Evolutionary conservation across 257 asterid species (phyloP).

Genomic region (Scutellaria galericulata): DNA sequence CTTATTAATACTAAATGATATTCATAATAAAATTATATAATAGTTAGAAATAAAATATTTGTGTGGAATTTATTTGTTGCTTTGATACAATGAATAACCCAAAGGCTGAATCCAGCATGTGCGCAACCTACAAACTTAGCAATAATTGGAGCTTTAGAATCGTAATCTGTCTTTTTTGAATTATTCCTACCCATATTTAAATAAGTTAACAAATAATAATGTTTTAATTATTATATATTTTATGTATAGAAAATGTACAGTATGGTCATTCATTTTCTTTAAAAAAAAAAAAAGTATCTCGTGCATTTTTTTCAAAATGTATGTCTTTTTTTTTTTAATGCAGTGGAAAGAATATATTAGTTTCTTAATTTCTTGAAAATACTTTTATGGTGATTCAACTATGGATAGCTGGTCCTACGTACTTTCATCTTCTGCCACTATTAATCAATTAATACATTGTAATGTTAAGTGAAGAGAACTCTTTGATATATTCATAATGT

Average conservation of each 20-base stretch:
- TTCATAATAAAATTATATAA: not conserved
- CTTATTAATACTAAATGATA: constrained; percentile 11
- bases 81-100: constrained; percentile 39
- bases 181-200: not conserved
- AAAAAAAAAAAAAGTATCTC: no score
- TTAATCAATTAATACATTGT: no score
- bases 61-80: not conserved
- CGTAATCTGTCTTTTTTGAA: not conserved
- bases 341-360: no score
- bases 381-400: no score
- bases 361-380: no score
- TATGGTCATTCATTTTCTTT: no score
- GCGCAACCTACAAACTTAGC: constrained; percentile 21
- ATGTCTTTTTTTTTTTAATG: no score
- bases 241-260: not conserved
- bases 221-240: not conserved
- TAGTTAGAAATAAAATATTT: constrained; percentile 7
- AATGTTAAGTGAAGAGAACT: no score
- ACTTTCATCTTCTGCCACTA: no score
- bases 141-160: constrained; percentile 25
- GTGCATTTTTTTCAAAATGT: no score
- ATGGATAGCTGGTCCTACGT: no score
- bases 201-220: not conserved
- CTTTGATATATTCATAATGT: no score
- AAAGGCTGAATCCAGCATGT: constrained; percentile 39